These are phyloP conservation scores for Cryphonectria carpinicola DNA, from an alignment of 2,329 filamentous ascomycete species.

Conservation along the genomic window DNA sequence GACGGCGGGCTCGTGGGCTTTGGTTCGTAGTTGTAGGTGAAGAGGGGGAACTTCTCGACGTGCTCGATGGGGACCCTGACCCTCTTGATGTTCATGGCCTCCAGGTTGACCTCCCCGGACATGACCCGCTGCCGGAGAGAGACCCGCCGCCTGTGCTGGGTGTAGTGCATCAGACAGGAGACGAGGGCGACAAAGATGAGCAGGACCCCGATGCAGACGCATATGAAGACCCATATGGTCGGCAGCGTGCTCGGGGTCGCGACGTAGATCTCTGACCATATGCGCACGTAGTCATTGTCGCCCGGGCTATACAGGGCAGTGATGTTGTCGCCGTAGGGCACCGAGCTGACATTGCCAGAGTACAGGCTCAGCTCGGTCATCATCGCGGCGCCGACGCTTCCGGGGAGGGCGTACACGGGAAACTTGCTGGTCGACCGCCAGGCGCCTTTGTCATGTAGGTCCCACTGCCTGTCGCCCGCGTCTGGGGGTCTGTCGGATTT, in stretches of 20 bases:
- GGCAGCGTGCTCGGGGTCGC: conserved; percentile 59
- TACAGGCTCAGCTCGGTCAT: conserved; percentile 76
- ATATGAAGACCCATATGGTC: conserved; percentile 79
- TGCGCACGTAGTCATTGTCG: conserved; percentile 61
- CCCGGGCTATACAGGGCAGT: conserved; percentile 58
- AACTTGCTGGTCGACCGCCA: conserved; percentile 76
- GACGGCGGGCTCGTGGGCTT: conserved; percentile 42
- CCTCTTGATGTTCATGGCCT: conserved; percentile 82
- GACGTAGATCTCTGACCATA: conserved; percentile 60
- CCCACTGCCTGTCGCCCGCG: conserved; percentile 68
- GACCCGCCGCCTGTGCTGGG: conserved; percentile 73
- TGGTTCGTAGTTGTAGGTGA: conserved; percentile 69
- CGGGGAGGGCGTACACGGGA: conserved; percentile 82
- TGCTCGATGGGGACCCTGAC: conserved; percentile 74
- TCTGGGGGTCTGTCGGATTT: conserved; percentile 66
- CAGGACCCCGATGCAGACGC: conserved; percentile 73
- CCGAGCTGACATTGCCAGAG: conserved; percentile 71
- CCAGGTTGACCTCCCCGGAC: conserved; percentile 81
- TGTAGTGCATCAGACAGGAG: conserved; percentile 74
- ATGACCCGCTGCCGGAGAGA: conserved; percentile 71
- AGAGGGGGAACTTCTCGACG: conserved; percentile 76
- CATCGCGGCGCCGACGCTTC: conserved; percentile 65
- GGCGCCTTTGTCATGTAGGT: conserved; percentile 66
- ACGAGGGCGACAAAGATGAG: conserved; percentile 68
- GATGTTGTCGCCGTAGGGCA: conserved; percentile 63